These are phyloP conservation scores for Candida endomychidarum DNA, from an alignment of 805 yeast species.

Conservation along the genomic window DNA sequence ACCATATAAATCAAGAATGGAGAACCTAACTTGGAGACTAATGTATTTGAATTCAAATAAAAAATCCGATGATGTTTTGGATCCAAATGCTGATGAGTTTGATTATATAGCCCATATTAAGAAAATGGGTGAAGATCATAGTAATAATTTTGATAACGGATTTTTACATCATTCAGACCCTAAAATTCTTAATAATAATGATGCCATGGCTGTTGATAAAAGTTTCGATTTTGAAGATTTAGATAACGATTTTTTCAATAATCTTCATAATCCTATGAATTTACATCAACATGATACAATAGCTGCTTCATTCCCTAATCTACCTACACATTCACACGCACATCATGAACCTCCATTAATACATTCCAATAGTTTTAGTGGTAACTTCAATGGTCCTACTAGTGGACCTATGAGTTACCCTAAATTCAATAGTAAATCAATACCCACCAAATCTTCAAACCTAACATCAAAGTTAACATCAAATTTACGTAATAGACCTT, in stretches of 20 bases:
- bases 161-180: background rate
- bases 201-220: background rate
- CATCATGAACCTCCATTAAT: background rate
- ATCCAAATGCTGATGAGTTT: conserved; percentile 54
- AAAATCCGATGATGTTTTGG: conserved; percentile 19
- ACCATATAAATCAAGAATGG: conserved; percentile 76
- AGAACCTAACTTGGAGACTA: conserved; percentile 85
- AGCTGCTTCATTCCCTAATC: conserved; percentile 1
- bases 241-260: conserved; percentile 8
- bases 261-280: conserved; percentile 10
- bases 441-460: conserved; percentile 3
- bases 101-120: conserved; percentile 66
- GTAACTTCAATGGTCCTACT: background rate
- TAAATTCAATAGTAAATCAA: background rate
- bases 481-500: conserved; percentile 1
- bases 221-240: conserved; percentile 6
- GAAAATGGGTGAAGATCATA: conserved; percentile 46
- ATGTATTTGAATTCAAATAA: conserved; percentile 51
- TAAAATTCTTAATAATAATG: background rate
- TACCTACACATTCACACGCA: background rate
- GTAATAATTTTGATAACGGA: background rate
- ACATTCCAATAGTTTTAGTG: conserved; percentile 4
- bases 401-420: background rate
- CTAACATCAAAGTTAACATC: conserved; percentile 4
- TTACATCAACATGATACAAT: conserved; percentile 3